Base-by-base conservation (phyloP, 495 filamentous ascomycete species). In the Tuber umbilicatum region DNA sequence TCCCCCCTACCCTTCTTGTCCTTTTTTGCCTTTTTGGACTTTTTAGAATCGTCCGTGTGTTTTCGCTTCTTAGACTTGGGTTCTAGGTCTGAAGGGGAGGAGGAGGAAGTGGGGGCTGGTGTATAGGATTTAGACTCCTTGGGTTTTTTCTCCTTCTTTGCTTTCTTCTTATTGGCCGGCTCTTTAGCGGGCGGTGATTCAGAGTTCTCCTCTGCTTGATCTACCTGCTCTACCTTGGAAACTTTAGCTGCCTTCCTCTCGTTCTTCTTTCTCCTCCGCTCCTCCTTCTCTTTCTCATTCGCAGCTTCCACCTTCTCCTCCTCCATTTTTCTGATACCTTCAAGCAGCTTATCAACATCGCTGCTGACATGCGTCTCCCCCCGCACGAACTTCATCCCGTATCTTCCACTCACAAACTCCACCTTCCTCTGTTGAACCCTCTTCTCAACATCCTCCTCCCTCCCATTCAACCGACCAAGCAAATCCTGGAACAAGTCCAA, bases 391-490 rank as follows among this genome's bases (percentile, higher is more conserved):
- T 87, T 86, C 83, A 95, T 90, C 37, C 86, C 85, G 19, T 89
- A 93, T 81, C 86, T 85, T 74, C 90, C 87, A 40, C 89, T 85
- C 81, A 92, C 93, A 42, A 89, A 84, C 73, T 87, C 90, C 68
- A 91, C 85, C 83, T 90, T 90, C 43, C 89, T 82, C 75, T 86
- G 85, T 83, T 88, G 85, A 37, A 78, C 75, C 70, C 74, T 76
- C 5, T 45, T 68, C 41, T 76, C 81, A 16, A 70, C 73, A 79
- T 97, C 91, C 73, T 93, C 91, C 55, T 86, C 89, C 83, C 93
- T 96, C 37, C 94, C 94, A 83, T 97, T 99, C 68, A 99, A 84
- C 69, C 94, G 86, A 69, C 95, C 94, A 31, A 99, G 86, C 2
- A 99, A 83, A 74, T 89, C 89, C 80, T 94, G 92, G 77, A 97